Conservation (phyloP, 345 rosid species). For the Heritiera littoralis region DNA sequence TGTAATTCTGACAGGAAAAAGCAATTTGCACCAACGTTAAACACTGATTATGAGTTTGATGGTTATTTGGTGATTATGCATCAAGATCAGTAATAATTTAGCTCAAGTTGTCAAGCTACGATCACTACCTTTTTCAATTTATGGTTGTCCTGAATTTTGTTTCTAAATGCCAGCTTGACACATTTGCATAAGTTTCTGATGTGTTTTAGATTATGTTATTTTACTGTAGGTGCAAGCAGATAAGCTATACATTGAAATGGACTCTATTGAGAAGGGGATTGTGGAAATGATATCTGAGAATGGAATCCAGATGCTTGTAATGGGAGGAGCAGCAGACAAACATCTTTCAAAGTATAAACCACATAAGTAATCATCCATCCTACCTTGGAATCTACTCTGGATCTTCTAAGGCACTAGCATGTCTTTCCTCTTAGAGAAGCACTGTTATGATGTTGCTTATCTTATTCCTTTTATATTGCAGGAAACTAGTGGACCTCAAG, state of each 20-base stretch:
- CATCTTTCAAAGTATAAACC: constrained; percentile 53
- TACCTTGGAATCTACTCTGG: not conserved
- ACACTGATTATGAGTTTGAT: not conserved
- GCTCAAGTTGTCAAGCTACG: not conserved
- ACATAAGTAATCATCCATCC: not conserved
- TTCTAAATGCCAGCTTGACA: not conserved
- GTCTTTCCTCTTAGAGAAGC: constrained; percentile 6
- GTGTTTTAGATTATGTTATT: constrained; percentile 17
- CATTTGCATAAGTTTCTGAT: constrained; percentile 1
- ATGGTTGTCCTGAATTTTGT: not conserved
- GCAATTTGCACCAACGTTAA: not conserved
- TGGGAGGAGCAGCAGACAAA: constrained; percentile 89
- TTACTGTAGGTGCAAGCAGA: constrained; percentile 67
- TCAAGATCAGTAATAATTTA: not conserved
- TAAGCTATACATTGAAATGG: constrained; percentile 49
- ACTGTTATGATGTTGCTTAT: not conserved
- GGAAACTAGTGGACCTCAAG: constrained; percentile 67
- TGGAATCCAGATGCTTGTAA: constrained; percentile 74
- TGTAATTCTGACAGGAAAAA: not conserved
- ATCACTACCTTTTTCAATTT: not conserved
- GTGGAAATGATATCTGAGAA: constrained; percentile 51
- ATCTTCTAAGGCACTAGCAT: not conserved
- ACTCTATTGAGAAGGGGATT: constrained; percentile 66
- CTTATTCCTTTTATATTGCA: constrained; percentile 39
- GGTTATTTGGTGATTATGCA: not conserved